Evolutionary conservation across 441 rosid genomes (phyloP).

Genomic region (Pelargonium fulgidum): DNA sequence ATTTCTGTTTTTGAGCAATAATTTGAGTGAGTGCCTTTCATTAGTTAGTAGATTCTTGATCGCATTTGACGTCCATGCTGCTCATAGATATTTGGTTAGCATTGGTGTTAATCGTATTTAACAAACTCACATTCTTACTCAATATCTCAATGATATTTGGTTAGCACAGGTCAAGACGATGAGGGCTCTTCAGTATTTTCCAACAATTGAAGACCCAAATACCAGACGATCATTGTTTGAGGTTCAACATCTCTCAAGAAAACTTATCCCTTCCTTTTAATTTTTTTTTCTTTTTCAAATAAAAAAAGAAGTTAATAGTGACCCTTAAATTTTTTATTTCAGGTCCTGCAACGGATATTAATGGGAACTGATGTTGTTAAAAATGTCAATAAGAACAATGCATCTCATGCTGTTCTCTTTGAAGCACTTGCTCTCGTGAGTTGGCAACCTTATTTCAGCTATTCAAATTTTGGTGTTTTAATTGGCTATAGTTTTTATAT

Average conservation of each 20-base stretch:
- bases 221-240: constrained; percentile 87
- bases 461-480: constrained; percentile 11
- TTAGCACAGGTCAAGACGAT: constrained; percentile 80
- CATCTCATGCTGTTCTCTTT: constrained; percentile 98
- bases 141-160: constrained; percentile 19
- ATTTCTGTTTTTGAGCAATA: no score
- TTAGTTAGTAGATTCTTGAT: no score
- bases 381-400: constrained; percentile 98
- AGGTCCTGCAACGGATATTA: constrained; percentile 92
- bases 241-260: constrained; percentile 37
- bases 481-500: background rate
- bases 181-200: constrained; percentile 99
- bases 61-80: no score
- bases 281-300: background rate
- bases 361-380: constrained; percentile 99
- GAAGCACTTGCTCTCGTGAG: constrained; percentile 98
- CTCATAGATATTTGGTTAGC: no score
- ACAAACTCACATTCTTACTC: constrained; percentile 20
- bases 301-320: constrained; percentile 25
- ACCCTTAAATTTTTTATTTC: constrained; percentile 29
- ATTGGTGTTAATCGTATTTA: background rate
- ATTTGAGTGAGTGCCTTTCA: no score
- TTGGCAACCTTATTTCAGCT: constrained; percentile 18
- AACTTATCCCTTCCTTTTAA: constrained; percentile 9
- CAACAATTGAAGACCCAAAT: constrained; percentile 93